phyloP scores from a whole-genome alignment of 805 yeast species.

The Candida sithepensis region DNA sequence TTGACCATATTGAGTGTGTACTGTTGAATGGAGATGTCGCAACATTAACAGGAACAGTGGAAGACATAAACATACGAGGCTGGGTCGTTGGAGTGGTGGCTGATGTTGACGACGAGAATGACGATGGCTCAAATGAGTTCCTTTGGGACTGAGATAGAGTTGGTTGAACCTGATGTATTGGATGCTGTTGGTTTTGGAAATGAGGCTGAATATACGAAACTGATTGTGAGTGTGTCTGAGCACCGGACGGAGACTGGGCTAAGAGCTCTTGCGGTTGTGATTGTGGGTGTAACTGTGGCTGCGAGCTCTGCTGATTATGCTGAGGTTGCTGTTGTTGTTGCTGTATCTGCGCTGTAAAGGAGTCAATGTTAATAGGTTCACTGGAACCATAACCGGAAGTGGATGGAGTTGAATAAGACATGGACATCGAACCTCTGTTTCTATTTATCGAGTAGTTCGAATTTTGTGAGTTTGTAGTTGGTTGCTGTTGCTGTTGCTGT shows the following conservation, averaged over 20 bases:
- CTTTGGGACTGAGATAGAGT: constrained; percentile 4
- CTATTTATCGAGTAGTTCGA: constrained; percentile 6
- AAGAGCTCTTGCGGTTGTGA: neutral
- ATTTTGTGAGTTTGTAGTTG: neutral
- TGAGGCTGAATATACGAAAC: neutral
- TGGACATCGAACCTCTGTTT: constrained; percentile 5
- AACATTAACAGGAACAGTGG: constrained; percentile 13
- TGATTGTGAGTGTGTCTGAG: neutral
- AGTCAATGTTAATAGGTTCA: constrained; percentile 12
- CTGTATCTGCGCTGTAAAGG: constrained; percentile 2
- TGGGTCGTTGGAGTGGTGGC: constrained; percentile 5
- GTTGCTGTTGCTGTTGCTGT: constrained; percentile 9
- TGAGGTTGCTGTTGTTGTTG: constrained; percentile 6
- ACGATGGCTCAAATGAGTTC: constrained; percentile 6
- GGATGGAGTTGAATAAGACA: constrained; percentile 7
- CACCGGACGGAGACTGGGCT: neutral
- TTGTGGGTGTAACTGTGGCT: neutral
- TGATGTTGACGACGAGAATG: constrained; percentile 6
- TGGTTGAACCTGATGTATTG: neutral
- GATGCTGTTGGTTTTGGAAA: neutral
- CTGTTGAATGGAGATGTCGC: constrained; percentile 24
- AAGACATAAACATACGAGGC: constrained; percentile 9
- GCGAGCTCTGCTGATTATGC: constrained; percentile 1
- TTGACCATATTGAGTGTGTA: constrained; percentile 22
- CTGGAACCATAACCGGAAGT: constrained; percentile 7